Conservation (phyloP, 2,329 filamentous ascomycete species). For the Penicillium olsonii region DNA sequence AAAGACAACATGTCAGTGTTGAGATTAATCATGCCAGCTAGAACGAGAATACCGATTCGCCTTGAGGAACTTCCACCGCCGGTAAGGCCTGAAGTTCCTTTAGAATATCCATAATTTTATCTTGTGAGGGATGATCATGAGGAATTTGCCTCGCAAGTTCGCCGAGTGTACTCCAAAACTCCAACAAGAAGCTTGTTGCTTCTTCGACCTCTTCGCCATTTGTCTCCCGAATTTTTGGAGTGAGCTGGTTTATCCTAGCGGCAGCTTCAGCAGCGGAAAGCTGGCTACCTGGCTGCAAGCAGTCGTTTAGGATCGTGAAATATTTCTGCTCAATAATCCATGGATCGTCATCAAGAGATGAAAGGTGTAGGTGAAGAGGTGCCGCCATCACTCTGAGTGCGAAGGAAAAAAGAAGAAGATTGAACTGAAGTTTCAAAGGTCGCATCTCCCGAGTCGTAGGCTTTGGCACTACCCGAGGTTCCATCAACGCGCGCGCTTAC, state of each 20-base stretch:
- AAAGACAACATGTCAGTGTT: not conserved
- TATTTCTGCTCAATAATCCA: constrained; percentile 3
- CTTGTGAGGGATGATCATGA: constrained; percentile 1
- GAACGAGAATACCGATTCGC: not conserved
- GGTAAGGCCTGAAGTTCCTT: not conserved
- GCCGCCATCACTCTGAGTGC: not conserved
- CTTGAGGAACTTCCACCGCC: not conserved
- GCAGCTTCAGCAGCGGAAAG: not conserved
- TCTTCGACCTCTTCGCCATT: not conserved
- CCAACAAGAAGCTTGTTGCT: not conserved
- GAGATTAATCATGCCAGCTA: not conserved
- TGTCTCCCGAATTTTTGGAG: not conserved
- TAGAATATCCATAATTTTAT: constrained; percentile 1
- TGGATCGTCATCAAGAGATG: not conserved
- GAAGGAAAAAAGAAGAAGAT: not conserved
- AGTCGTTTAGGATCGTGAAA: not conserved
- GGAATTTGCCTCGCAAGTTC: not conserved
- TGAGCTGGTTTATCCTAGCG: not conserved
- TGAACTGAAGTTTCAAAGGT: not conserved
- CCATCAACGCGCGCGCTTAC: no score
- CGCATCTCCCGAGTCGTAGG: not conserved
- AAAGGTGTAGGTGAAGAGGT: not conserved
- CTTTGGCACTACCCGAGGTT: no score
- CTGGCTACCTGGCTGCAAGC: not conserved
- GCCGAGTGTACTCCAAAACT: not conserved